Evolutionary conservation across 495 filamentous ascomycete species (phyloP).

Genomic region (Staphylotrichum tortipilum): DNA sequence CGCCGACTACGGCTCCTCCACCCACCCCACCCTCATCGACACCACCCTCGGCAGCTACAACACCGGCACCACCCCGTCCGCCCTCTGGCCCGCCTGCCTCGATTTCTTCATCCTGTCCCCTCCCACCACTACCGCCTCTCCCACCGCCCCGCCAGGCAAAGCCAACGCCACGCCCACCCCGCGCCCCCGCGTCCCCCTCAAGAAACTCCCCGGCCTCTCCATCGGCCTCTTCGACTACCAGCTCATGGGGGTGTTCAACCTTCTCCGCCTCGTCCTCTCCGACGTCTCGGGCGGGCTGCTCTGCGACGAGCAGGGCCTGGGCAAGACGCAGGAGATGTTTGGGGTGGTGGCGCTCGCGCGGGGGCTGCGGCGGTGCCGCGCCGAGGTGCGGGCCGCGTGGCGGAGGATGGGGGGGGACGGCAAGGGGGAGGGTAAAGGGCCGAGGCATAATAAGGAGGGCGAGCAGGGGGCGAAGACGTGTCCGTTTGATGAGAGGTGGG

Average conservation of each 20-base stretch:
- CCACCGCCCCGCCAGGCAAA: no score
- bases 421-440: not conserved
- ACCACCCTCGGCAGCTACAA: conserved; percentile 19
- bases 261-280: conserved; percentile 6
- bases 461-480: not conserved
- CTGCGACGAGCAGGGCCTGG: conserved; percentile 23
- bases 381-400: conserved; percentile 12
- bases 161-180: no score
- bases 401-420: not conserved
- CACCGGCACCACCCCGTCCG: conserved; percentile 6
- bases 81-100: no score
- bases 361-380: conserved; percentile 10
- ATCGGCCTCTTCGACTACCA: conserved; percentile 25
- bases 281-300: conserved; percentile 18
- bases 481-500: conserved; percentile 13
- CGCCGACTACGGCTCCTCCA: conserved; percentile 14
- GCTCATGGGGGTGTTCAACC: conserved; percentile 18
- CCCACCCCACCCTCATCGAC: conserved; percentile 11
- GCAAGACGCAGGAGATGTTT: conserved; percentile 24
- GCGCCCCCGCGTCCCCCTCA: conserved; percentile 14
- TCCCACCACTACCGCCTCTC: no score
- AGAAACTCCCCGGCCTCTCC: conserved; percentile 15
- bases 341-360: conserved; percentile 13
- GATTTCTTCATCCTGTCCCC: no score
- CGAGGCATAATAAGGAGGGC: conserved; percentile 4